Base-by-base conservation (phyloP, 352 stramenopile species). In the Phytophthora crassamura region DNA sequence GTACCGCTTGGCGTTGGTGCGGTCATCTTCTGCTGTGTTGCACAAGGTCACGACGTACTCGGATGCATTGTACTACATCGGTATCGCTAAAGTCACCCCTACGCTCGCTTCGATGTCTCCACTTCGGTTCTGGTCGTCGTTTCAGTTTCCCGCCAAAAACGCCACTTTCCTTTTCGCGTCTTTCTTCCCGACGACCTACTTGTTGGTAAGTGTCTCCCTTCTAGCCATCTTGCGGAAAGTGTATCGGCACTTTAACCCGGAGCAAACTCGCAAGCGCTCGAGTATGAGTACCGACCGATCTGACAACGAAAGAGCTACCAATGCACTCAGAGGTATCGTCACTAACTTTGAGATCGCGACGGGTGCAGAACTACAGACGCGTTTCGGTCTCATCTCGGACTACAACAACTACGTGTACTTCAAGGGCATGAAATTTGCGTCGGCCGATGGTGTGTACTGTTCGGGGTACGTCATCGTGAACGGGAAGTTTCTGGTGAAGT, bases 351-450 rank as follows among this genome's bases (percentile, higher is more conserved):
- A 66, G 34, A 42, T 66, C 47, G 42, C 58, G 22, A 66, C 48
- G 2, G 58, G 58, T 10, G 58, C 58, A 2, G 48, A 58, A 32
- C 43, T 66, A 32, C 58, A 59, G 34, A 59, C 47, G 15, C 43
- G 58, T 9, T 48, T 73, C n/a, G 70, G 70, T 5, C 34, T 78
- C n/a, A 33, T 78, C 11, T 78, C 45, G 5, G 46, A 66, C 7
- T 25, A 25, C 22, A 25, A 1, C 22, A 25, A 25, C 22, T 25
- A 25, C 22, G 22, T 25, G 22, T 25, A 51, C 41, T 65, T 71
- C 47, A 67, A 72, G 38, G 69, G 69, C 30, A 47, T 74, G 32
- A 70, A 74, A 56, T 74, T 66, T 47, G 64, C 64, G 30, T 66
- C 52, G 18, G 54, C 59, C 0, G 66, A 70, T 20, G 68, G 62